Conservation (phyloP, 495 filamentous ascomycete genomes). For the Astrothelium subdiscretum region DNA sequence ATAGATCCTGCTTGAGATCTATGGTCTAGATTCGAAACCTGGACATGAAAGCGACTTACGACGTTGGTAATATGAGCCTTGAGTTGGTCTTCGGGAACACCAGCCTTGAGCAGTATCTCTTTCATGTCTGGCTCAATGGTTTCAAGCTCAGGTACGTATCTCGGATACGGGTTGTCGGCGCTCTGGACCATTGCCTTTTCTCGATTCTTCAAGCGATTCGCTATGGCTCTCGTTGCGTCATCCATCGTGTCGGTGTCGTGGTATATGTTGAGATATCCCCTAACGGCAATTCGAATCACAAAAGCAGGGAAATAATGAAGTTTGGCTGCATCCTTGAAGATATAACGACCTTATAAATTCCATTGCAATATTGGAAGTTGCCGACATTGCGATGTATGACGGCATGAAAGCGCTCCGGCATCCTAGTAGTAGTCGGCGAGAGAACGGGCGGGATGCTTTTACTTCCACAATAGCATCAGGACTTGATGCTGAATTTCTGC, state of each 20-base stretch:
- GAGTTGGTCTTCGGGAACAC: neutral
- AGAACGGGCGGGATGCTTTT: neutral
- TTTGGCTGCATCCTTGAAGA: neutral
- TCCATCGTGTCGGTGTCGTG: neutral
- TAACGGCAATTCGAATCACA: too few relatives aligned
- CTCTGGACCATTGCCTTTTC: neutral
- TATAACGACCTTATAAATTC: neutral
- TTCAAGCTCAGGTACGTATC: neutral
- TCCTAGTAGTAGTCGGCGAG: neutral
- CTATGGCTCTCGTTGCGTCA: neutral
- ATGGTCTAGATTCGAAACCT: neutral
- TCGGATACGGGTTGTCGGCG: neutral
- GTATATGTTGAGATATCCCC: neutral
- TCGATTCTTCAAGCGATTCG: neutral
- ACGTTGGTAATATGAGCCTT: neutral
- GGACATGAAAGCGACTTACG: neutral
- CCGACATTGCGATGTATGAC: neutral
- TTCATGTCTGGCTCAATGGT: neutral
- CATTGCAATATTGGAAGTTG: neutral
- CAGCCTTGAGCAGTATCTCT: neutral
- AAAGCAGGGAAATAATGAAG: too few relatives aligned
- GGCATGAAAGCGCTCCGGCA: neutral
- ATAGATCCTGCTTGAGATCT: neutral
- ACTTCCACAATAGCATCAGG: neutral
- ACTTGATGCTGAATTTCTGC: too few relatives aligned